Evolutionary conservation across 768 basidiomycete genomes (phyloP).

Genomic region (Suillus placidus): DNA sequence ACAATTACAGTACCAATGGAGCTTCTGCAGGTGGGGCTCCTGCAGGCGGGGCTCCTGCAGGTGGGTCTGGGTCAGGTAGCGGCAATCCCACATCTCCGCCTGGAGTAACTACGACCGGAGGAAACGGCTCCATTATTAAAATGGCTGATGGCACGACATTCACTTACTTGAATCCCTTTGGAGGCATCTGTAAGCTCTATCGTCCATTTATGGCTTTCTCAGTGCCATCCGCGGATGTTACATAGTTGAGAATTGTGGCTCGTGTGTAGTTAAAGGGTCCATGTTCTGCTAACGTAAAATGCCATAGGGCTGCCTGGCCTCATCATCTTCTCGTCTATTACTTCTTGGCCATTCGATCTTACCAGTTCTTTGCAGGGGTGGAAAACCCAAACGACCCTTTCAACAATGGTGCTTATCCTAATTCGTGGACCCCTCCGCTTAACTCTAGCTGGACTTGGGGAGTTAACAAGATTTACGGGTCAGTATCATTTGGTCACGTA

Average conservation of each 20-base stretch:
- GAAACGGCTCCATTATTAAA: slow-evolving; percentile 68
- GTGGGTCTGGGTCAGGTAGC: slow-evolving; percentile 15
- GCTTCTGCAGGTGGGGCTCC: slow-evolving; percentile 4
- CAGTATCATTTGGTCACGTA: slow-evolving; percentile 18
- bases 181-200: slow-evolving; percentile 62
- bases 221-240: not conserved
- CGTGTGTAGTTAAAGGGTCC: not conserved
- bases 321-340: slow-evolving; percentile 6
- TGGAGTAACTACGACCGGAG: slow-evolving; percentile 45
- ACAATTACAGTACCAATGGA: slow-evolving; percentile 13
- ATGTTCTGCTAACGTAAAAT: not conserved
- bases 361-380: slow-evolving; percentile 48
- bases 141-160: slow-evolving; percentile 71
- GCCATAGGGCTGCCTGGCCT: not conserved
- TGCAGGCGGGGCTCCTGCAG: slow-evolving; percentile 1
- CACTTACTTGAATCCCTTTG: slow-evolving; percentile 77
- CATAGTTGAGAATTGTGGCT: not conserved
- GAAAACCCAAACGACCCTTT: slow-evolving; percentile 72
- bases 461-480: slow-evolving; percentile 64
- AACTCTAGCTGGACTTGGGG: slow-evolving; percentile 76
- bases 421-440: slow-evolving; percentile 80
- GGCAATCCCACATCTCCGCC: slow-evolving; percentile 14
- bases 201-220: slow-evolving; percentile 5
- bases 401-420: slow-evolving; percentile 72
- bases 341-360: slow-evolving; percentile 1